A percentile compares a stretch with the other conserved stretches of the same genome.
Evolutionary conservation across 2,329 filamentous ascomycete genomes (phyloP).

Genomic region (Harringtonia lauricola): DNA sequence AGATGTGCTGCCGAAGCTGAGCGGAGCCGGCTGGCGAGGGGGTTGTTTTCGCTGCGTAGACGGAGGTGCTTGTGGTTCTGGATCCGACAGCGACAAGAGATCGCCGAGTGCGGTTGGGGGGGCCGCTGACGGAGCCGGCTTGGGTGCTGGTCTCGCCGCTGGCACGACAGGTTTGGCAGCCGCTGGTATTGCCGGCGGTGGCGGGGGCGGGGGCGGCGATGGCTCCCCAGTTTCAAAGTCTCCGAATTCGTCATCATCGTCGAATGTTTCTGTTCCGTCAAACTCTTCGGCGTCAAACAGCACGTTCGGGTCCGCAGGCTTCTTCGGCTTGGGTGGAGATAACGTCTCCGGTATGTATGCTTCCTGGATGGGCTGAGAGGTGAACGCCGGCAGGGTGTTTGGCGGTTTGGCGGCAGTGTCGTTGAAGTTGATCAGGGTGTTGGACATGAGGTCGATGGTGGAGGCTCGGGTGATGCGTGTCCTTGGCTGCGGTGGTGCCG

Average conservation of each 20-base stretch:
- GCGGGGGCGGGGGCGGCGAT: constrained; percentile 1
- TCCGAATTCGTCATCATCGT: constrained; percentile 16
- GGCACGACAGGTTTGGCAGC: not conserved
- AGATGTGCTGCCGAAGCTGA: constrained; percentile 19
- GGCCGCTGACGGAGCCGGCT: not conserved
- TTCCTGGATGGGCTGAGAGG: not conserved
- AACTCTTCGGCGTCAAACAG: constrained; percentile 56
- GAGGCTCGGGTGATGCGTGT: constrained; percentile 31
- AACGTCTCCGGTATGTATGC: not conserved
- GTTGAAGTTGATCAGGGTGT: constrained; percentile 34
- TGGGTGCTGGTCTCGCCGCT: no score
- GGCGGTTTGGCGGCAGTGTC: not conserved
- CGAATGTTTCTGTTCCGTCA: constrained; percentile 24
- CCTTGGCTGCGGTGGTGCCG: constrained; percentile 5
- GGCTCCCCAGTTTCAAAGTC: constrained; percentile 18
- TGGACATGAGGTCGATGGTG: constrained; percentile 42
- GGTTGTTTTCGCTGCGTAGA: constrained; percentile 15
- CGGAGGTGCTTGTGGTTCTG: constrained; percentile 6
- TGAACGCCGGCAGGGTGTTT: not conserved
- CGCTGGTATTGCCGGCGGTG: not conserved
- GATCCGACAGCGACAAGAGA: constrained; percentile 9
- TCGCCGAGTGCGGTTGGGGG: constrained; percentile 7
- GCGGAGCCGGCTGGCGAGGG: constrained; percentile 17
- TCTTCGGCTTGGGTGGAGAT: constrained; percentile 4
- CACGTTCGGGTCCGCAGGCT: constrained; percentile 36